Conservation (phyloP, 495 filamentous ascomycete genomes). For the Polyplosphaeria fusca region DNA sequence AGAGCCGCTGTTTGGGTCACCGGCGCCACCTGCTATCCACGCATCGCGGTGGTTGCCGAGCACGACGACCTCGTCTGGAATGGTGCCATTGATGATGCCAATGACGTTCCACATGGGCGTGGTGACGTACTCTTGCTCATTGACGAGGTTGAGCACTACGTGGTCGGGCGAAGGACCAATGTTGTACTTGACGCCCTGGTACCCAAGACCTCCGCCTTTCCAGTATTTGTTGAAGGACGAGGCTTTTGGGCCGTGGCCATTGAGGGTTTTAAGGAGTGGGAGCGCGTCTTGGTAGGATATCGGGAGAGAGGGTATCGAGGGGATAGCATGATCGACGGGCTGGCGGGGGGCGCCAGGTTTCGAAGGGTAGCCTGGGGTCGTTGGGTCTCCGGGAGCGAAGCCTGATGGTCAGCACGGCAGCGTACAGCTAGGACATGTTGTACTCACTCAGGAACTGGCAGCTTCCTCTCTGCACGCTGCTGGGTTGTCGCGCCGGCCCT, state of each 20-base stretch:
- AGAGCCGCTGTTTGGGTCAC: conserved; percentile 46
- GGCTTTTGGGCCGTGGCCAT: conserved; percentile 79
- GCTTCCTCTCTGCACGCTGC: conserved; percentile 89
- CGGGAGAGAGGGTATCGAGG: conserved; percentile 86
- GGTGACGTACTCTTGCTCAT: conserved; percentile 82
- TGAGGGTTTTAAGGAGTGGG: conserved; percentile 81
- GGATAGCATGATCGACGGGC: conserved; percentile 64
- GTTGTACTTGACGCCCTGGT: conserved; percentile 87
- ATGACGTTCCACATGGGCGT: conserved; percentile 95
- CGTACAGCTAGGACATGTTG: conserved; percentile 35
- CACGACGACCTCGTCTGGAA: conserved; percentile 80
- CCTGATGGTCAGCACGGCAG: conserved; percentile 40
- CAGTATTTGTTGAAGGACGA: conserved; percentile 73
- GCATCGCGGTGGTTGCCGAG: conserved; percentile 96
- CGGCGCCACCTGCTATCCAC: conserved; percentile 72
- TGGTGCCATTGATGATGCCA: conserved; percentile 86
- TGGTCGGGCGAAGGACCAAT: conserved; percentile 80
- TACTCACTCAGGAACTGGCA: conserved; percentile 73
- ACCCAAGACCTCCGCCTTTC: conserved; percentile 67
- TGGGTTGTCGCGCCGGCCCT: conserved; percentile 83
- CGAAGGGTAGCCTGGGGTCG: conserved; percentile 90
- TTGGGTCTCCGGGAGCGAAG: conserved; percentile 64
- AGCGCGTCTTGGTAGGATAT: conserved; percentile 85
- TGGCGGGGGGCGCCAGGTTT: conserved; percentile 82
- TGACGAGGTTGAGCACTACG: conserved; percentile 75